Evolutionary conservation across 2,329 filamentous ascomycete species (phyloP).

Genomic region (Exophiala calicioides): DNA sequence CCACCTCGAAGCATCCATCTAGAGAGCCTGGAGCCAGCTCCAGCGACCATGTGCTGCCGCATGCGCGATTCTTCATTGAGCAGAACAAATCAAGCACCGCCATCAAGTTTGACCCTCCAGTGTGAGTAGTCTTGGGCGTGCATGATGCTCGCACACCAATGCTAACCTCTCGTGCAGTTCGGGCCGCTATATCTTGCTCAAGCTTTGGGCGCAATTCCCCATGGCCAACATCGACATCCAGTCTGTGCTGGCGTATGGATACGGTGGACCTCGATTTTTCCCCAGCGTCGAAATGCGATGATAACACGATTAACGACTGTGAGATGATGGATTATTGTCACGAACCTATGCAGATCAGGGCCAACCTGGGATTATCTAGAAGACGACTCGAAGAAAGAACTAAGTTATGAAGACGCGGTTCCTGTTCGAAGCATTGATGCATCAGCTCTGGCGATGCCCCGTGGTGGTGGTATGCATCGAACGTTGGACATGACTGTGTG

Average conservation of each 20-base stretch:
- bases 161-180: constrained; percentile 37
- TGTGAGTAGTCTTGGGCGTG: constrained; percentile 47
- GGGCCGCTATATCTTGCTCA: constrained; percentile 80
- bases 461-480: no score
- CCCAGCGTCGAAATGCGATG: constrained; percentile 66
- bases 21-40: constrained; percentile 36
- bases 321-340: no score
- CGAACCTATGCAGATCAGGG: no score
- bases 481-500: no score
- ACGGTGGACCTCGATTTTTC: constrained; percentile 76
- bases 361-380: no score
- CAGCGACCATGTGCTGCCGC: constrained; percentile 62
- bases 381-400: no score
- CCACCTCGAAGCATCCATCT: constrained; percentile 22
- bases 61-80: constrained; percentile 57
- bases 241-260: constrained; percentile 64
- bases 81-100: constrained; percentile 81
- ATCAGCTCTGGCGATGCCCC: no score
- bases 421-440: no score
- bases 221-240: constrained; percentile 86
- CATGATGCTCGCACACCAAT: constrained; percentile 3
- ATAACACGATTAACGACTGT: no score
- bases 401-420: no score
- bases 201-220: constrained; percentile 80
- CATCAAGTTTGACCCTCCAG: constrained; percentile 78